Percentiles rank a stretch among this genome's conserved stretches.
These are phyloP conservation scores for Pseudomonodictys pantanalensis DNA, from an alignment of 495 filamentous ascomycete species.

Conservation along the genomic window DNA sequence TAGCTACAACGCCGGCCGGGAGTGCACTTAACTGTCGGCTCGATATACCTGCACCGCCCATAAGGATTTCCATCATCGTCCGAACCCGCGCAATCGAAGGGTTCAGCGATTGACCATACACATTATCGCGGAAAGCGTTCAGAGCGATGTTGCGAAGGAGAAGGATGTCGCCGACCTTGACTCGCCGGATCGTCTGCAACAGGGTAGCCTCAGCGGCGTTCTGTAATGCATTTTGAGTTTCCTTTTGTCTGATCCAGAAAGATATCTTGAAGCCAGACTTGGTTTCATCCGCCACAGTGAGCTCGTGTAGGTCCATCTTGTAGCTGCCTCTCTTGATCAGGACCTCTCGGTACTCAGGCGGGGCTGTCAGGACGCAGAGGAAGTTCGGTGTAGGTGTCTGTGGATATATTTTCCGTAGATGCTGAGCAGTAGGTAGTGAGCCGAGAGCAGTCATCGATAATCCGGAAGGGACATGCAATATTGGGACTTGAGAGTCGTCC, in stretches of 20 bases:
- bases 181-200: slow-evolving; percentile 43
- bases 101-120: slow-evolving; percentile 61
- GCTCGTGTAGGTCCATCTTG: slow-evolving; percentile 62
- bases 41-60: slow-evolving; percentile 47
- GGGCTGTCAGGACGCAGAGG: slow-evolving; percentile 71
- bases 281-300: slow-evolving; percentile 85
- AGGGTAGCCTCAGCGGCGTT: slow-evolving; percentile 47
- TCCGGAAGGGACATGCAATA: slow-evolving; percentile 2
- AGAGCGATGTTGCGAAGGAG: slow-evolving; percentile 75
- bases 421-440: slow-evolving; percentile 65
- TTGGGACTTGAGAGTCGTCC: not conserved
- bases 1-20: slow-evolving; percentile 41
- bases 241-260: slow-evolving; percentile 61
- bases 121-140: slow-evolving; percentile 64
- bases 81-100: slow-evolving; percentile 61
- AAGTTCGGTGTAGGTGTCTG: slow-evolving; percentile 79
- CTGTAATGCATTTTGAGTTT: too few relatives aligned
- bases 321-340: slow-evolving; percentile 48
- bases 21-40: slow-evolving; percentile 40
- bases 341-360: slow-evolving; percentile 62
- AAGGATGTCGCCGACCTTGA: slow-evolving; percentile 71
- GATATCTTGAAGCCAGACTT: slow-evolving; percentile 76
- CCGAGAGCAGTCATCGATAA: slow-evolving; percentile 58
- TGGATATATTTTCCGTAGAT: slow-evolving; percentile 66
- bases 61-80: slow-evolving; percentile 69